Evolutionary conservation across 495 filamentous ascomycete species (phyloP).

Genomic region (Trichocladium antarcticum): DNA sequence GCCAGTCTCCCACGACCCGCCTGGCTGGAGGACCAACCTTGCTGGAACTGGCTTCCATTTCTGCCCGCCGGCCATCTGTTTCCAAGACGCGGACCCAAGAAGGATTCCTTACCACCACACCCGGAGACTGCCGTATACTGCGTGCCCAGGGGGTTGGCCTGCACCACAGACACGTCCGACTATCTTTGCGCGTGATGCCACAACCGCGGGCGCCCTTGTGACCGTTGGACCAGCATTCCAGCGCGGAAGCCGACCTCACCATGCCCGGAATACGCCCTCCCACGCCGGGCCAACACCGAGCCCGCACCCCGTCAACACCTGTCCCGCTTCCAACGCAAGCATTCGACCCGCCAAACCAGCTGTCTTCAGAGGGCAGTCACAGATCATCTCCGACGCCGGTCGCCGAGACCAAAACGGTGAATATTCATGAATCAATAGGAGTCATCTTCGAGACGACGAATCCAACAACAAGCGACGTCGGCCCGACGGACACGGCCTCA

Average conservation of each 20-base stretch:
- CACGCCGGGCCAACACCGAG: constrained; percentile 16
- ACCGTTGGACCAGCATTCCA: constrained; percentile 34
- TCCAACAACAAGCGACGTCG: not conserved
- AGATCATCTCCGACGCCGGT: not conserved
- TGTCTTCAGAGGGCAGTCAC: not conserved
- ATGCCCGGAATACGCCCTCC: constrained; percentile 29
- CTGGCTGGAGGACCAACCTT: constrained; percentile 25
- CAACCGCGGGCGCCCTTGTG: constrained; percentile 13
- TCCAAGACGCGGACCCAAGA: constrained; percentile 23
- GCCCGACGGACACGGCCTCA: not conserved
- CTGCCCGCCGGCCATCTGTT: constrained; percentile 37
- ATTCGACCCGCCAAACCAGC: not conserved
- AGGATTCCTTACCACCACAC: constrained; percentile 26
- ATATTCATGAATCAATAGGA: not conserved
- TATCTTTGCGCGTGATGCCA: constrained; percentile 20
- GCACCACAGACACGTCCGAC: constrained; percentile 32
- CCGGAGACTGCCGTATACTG: constrained; percentile 31
- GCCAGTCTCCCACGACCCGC: constrained; percentile 29
- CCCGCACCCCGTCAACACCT: not conserved
- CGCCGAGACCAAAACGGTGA: not conserved
- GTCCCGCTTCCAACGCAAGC: not conserved
- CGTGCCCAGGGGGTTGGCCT: constrained; percentile 28
- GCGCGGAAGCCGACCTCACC: constrained; percentile 26
- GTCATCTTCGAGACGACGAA: not conserved
- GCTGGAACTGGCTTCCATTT: constrained; percentile 27